A percentile compares a stretch with the other conserved stretches of the same genome.
Conservation (phyloP, 306 rosid species). For the Abrus pulchellus region DNA sequence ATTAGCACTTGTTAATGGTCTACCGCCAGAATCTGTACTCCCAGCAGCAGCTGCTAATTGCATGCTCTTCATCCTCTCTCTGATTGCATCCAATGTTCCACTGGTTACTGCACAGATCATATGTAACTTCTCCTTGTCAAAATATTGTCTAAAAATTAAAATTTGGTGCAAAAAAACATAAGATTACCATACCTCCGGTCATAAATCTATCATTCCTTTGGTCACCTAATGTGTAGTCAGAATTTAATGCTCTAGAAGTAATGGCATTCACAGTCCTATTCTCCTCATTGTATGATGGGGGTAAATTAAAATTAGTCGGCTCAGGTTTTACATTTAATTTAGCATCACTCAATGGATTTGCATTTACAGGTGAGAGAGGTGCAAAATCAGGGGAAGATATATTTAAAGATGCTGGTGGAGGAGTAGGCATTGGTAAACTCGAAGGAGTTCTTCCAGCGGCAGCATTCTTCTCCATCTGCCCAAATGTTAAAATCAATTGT, state of each 20-base stretch:
- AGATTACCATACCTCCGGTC: constrained; percentile 71
- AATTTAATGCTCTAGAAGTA: constrained; percentile 69
- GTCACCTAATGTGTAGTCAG: constrained; percentile 71
- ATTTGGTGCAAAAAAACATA: not conserved
- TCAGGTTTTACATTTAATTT: constrained; percentile 78
- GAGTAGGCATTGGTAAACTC: constrained; percentile 91
- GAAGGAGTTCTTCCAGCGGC: constrained; percentile 99
- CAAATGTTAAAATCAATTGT: constrained; percentile 42
- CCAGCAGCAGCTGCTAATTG: constrained; percentile 89
- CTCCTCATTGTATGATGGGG: constrained; percentile 89
- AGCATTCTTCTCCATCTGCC: constrained; percentile 98
- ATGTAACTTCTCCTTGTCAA: constrained; percentile 38
- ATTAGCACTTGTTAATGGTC: constrained; percentile 67
- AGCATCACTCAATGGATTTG: constrained; percentile 77
- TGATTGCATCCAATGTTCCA: constrained; percentile 95
- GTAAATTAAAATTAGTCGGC: constrained; percentile 78
- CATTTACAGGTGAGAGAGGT: constrained; percentile 86
- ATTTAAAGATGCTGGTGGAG: constrained; percentile 86
- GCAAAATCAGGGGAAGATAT: constrained; percentile 90
- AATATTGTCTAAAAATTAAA: constrained; percentile 3
- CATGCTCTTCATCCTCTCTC: constrained; percentile 98
- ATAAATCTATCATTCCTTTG: constrained; percentile 87
- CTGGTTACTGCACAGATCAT: constrained; percentile 70
- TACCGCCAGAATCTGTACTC: constrained; percentile 65
- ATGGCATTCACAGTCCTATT: constrained; percentile 62